Evolutionary conservation across 257 asterid species (phyloP), one percentile per base, ranked within the genome.

Genomic region (Echites panduratus): DNA sequence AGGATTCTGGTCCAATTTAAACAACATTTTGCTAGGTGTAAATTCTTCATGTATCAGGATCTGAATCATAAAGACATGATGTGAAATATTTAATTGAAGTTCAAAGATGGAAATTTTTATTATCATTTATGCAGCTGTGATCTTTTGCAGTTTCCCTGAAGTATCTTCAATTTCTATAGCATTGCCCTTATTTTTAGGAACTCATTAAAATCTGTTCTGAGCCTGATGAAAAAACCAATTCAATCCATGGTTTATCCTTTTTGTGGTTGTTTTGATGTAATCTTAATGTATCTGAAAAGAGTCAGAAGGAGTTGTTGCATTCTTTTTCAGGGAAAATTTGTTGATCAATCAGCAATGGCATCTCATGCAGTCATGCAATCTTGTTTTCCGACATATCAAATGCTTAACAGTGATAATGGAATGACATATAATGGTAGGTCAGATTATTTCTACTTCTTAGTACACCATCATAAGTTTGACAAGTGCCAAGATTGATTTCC

Each of bases 251-350:
- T 53, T 62, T 59, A 32, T 70, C 71, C 71, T 32, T 50, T 16
- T 66, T 73, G 59, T 35, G 77, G 77, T 66, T 70, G 48, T 66
- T 64, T 8, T 48, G 14, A 41, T 72, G 66, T 48, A n/a, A 57
- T 26, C 64, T 73, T 70, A 32, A n/a, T 68, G 13, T 48, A 35
- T 75, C 56, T 32, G 70, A 59, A 49, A 68, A 24, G 73, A 78
- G 54, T 67, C 82, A 79, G 66, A 71, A 70, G 40, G 59, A 56
- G 62, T 72, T 44, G 66, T 79, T 57, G 7, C 70, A 5, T 85
- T 79, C 32, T 78, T 76, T 84, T 44, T 78, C 89, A 93, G 98
- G 98, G 89, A 66, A 85, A 84, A 80, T 69, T 85, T 29, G 65
- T 73, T 41, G 91, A 89, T 66, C 81, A 89, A 76, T 70, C 79